Evolutionary conservation across 192 early-diverging fungal species (phyloP).

Genomic region (Podila verticillata): DNA sequence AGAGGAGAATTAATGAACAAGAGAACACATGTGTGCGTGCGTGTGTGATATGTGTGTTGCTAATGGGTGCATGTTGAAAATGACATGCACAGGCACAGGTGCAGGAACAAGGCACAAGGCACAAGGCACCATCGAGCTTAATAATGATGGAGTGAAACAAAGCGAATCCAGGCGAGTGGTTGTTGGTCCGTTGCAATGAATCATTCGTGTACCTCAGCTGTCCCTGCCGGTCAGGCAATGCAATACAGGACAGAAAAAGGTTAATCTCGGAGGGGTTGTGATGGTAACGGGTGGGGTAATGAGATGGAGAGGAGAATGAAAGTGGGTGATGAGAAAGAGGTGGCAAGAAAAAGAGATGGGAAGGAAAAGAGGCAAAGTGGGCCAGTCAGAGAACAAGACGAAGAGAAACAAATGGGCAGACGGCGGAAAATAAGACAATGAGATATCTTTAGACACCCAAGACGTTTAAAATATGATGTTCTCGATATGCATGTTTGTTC

Average conservation of each 20-base stretch:
- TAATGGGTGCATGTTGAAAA: too few relatives aligned
- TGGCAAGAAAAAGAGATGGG: neutral
- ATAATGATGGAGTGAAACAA: too few relatives aligned
- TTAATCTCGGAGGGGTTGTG: neutral
- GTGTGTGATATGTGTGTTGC: too few relatives aligned
- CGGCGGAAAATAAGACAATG: neutral
- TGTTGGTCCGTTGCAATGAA: neutral
- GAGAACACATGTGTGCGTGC: too few relatives aligned
- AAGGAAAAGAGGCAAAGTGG: neutral
- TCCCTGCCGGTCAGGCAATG: neutral
- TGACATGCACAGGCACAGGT: too few relatives aligned
- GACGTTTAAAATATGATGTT: too few relatives aligned
- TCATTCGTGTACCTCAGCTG: neutral
- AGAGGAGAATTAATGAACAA: too few relatives aligned
- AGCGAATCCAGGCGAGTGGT: too few relatives aligned
- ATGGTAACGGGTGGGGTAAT: neutral
- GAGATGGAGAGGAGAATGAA: neutral
- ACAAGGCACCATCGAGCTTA: too few relatives aligned
- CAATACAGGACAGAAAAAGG: neutral
- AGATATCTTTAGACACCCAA: neutral
- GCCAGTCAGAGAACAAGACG: neutral
- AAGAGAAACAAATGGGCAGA: neutral
- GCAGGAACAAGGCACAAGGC: too few relatives aligned
- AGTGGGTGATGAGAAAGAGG: neutral
- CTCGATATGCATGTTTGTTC: too few relatives aligned